Base-by-base conservation (phyloP, 2,329 filamentous ascomycete genomes). In the Eutypella sp. region DNA sequence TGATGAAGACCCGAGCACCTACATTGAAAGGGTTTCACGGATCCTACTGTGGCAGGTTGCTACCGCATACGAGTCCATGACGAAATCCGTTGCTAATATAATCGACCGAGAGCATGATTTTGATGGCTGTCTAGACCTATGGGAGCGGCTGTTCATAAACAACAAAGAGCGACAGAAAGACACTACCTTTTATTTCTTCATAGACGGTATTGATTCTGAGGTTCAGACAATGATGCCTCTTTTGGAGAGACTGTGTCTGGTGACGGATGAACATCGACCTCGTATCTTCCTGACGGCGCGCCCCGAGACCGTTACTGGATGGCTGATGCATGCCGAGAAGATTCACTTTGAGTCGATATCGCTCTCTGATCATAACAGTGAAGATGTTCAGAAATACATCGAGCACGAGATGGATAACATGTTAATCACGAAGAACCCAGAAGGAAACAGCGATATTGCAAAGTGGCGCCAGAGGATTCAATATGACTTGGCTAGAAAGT, bases 391-490 rank as follows among this genome's bases (percentile, higher is more conserved):
- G 13, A 58, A 59, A 18, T 66, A 60, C 46, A 64, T 66, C 25
- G 53, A 44, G 11, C 46, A 47, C 39, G 56, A 57, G 18, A 60
- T 66, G 60, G 52, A 63, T 34, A 50, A 43, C 6, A 64, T 67
- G 58, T 55, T 56, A 1, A 63, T 61, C 18, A 47, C 64, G 13
- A 58, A 56, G 40, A 57, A 65, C 42, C 13, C 45, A 2, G 50
- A 41, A 3, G 54, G 59, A 7, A 10, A 39, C 10, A 45, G 51
- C 4, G 57, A 57, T 0, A 63, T 65, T 36, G 44, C 53, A 1
- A 57, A 59, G n/a, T 65, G 61, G 60, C 53, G 63, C n/a, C 41
- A 57, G n/a, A 58, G 50, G 16, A 64, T 66, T n/a, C 42, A 61
- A 9, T 41, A 55, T 2, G 57, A 53, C 9, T 44, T 64, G 15